Percentiles rank a stretch among this genome's conserved stretches.
Conservation (phyloP, 2,329 filamentous ascomycete genomes). For the Diaporthe australafricana region DNA sequence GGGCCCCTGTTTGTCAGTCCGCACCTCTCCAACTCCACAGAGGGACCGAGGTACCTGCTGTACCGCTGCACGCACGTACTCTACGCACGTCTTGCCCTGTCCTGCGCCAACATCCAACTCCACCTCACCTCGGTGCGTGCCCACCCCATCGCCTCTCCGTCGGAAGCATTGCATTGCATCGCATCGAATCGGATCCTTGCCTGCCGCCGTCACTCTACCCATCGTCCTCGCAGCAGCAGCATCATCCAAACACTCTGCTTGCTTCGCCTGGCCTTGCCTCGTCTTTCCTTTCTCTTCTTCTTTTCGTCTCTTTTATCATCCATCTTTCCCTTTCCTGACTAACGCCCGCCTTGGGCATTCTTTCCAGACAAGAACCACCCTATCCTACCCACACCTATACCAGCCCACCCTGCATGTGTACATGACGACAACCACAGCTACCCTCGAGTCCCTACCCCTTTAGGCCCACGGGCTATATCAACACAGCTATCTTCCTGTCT, state of each 20-base stretch:
- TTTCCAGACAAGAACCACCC: conserved; percentile 17
- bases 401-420: conserved; percentile 41
- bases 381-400: conserved; percentile 37
- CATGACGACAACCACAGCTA: conserved; percentile 46
- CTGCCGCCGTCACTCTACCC: conserved; percentile 33
- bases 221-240: conserved; percentile 30
- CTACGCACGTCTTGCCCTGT: conserved; percentile 21
- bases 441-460: conserved; percentile 43
- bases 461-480: conserved; percentile 47
- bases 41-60: conserved; percentile 30
- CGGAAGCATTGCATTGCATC: conserved; percentile 27
- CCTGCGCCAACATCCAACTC: conserved; percentile 23
- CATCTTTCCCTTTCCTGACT: conserved; percentile 14
- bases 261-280: not conserved
- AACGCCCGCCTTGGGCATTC: conserved; percentile 43
- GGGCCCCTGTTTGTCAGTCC: conserved; percentile 30
- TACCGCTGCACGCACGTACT: conserved; percentile 21
- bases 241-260: conserved; percentile 30
- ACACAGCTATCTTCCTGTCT: conserved; percentile 42
- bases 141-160: conserved; percentile 32
- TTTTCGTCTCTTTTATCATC: not conserved
- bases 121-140: conserved; percentile 34
- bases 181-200: conserved; percentile 37
- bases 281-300: not conserved
- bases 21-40: conserved; percentile 24